Percentiles rank a stretch among this genome's conserved stretches.
phyloP scores from a whole-genome alignment of 352 stramenopile genomes.

The Pythium oligandrum region DNA sequence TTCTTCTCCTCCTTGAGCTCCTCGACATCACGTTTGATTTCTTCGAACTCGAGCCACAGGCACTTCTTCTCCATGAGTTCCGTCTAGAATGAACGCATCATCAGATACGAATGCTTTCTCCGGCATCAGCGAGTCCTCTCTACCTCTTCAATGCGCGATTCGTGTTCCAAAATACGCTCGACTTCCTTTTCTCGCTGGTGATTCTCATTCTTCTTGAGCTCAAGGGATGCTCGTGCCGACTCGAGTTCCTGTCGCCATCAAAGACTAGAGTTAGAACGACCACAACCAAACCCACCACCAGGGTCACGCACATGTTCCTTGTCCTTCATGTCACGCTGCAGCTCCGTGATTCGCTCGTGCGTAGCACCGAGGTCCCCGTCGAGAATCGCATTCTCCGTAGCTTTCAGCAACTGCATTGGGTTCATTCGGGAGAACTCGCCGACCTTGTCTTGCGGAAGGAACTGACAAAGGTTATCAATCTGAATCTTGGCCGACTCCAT shows the following conservation, averaged over 20 bases:
- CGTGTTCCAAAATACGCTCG: constrained; percentile 78
- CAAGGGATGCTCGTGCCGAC: constrained; percentile 46
- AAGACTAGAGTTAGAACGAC: too few relatives aligned
- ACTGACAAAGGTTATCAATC: constrained; percentile 98
- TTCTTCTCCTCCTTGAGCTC: constrained; percentile 67
- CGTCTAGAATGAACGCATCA: constrained; percentile 30
- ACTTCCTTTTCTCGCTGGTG: constrained; percentile 77
- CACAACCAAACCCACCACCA: too few relatives aligned
- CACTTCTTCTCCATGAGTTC: constrained; percentile 85
- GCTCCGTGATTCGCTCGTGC: constrained; percentile 74
- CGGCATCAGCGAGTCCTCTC: neutral
- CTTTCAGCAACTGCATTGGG: constrained; percentile 54
- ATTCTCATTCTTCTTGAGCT: constrained; percentile 85
- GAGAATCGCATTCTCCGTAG: constrained; percentile 69
- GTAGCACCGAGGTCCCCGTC: constrained; percentile 66
- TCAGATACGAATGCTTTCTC: too few relatives aligned
- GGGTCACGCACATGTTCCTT: constrained; percentile 48
- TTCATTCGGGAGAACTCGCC: constrained; percentile 89
- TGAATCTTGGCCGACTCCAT: constrained; percentile 91
- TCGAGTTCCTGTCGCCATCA: constrained; percentile 47
- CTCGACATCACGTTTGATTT: constrained; percentile 63
- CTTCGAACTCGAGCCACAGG: constrained; percentile 81
- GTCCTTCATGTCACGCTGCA: constrained; percentile 67
- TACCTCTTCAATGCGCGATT: constrained; percentile 76
- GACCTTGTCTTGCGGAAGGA: constrained; percentile 97